Evolutionary conservation across 495 filamentous ascomycete genomes (phyloP), one percentile per base, ranked within the genome.

Genomic region (Tuber borchii): DNA sequence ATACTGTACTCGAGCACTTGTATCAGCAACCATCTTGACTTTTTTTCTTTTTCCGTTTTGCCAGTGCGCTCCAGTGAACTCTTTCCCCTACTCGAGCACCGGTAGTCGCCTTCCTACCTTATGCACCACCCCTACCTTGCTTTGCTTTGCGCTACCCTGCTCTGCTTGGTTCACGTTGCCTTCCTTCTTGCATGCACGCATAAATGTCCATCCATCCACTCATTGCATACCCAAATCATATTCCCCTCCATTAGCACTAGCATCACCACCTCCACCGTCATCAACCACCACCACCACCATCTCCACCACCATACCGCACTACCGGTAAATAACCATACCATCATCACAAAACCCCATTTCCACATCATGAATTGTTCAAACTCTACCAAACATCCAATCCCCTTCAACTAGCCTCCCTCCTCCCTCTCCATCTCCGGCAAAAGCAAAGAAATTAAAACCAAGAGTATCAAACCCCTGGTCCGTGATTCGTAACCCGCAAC

Each of bases 291-390:
- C n/a, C n/a, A 61, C n/a, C 56, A 65, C 12, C 56, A 65, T 1
- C 56, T 7, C 14, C 56, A 31, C 4, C 56, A 65, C 26, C 56
- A 65, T 17, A 61, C 51, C 51, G 4, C 51, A 31, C 51, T n/a
- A n/a, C n/a, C n/a, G n/a, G n/a, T n/a, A 26, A 61, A 31, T n/a
- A 61, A 43, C 45, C 45, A 46, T 46, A 46, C 45, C 45, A 46
- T 46, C 45, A 46, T 65, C 56, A 65, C 26, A 65, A 65, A 34
- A 34, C 19, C 7, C n/a, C 4, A 26, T 65, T 65, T 34, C 56
- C 56, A 34, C 56, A 65, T 65, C 56, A 65, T 65, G 56, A 65
- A 65, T 26, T 65, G 56, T 65, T 65, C 56, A 65, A 65, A 34
- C 56, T 31, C 14, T 65, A 65, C 26, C 31, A 34, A 65, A 6